Evolutionary conservation across 2,329 filamentous ascomycete genomes (phyloP).

Genomic region (Triangularia verruculosa): DNA sequence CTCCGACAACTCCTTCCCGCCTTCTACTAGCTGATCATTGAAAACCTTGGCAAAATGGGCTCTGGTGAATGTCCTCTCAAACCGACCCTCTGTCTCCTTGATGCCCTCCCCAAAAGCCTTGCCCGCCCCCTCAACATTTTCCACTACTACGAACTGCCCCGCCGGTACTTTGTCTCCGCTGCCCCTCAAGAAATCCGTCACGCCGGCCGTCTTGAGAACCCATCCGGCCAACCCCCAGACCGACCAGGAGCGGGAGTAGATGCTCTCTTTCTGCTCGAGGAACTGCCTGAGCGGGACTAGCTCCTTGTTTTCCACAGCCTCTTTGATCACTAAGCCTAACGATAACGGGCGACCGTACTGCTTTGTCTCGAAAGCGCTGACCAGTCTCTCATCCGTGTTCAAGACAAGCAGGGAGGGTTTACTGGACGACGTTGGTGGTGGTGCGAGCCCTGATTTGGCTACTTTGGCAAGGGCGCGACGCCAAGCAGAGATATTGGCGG

Average conservation of each 20-base stretch:
- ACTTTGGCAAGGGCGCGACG: slow-evolving; percentile 33
- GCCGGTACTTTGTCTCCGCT: slow-evolving; percentile 53
- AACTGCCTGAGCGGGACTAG: slow-evolving; percentile 73
- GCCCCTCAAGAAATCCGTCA: slow-evolving; percentile 45
- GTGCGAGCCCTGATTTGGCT: slow-evolving; percentile 33
- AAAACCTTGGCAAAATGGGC: slow-evolving; percentile 62
- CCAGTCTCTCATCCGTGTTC: slow-evolving; percentile 56
- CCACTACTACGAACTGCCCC: slow-evolving; percentile 64
- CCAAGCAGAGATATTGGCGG: slow-evolving; percentile 38
- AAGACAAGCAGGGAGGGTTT: slow-evolving; percentile 45
- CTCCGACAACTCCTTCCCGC: slow-evolving; percentile 50
- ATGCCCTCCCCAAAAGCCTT: slow-evolving; percentile 49
- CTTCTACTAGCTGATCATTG: slow-evolving; percentile 48
- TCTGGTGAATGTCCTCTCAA: slow-evolving; percentile 67
- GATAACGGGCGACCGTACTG: slow-evolving; percentile 80
- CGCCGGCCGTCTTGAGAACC: slow-evolving; percentile 68
- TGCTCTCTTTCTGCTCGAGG: slow-evolving; percentile 59
- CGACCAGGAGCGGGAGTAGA: slow-evolving; percentile 65
- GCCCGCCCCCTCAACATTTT: slow-evolving; percentile 59
- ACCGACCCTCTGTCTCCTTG: slow-evolving; percentile 45
- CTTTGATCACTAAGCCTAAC: slow-evolving; percentile 71
- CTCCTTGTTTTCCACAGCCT: slow-evolving; percentile 66
- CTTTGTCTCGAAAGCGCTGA: slow-evolving; percentile 68
- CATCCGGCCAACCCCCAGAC: slow-evolving; percentile 70
- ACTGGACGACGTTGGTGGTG: slow-evolving; percentile 29